Base-by-base conservation (phyloP, 163 green algal genomes). In the Chlamydomonas reinhardtii region DNA sequence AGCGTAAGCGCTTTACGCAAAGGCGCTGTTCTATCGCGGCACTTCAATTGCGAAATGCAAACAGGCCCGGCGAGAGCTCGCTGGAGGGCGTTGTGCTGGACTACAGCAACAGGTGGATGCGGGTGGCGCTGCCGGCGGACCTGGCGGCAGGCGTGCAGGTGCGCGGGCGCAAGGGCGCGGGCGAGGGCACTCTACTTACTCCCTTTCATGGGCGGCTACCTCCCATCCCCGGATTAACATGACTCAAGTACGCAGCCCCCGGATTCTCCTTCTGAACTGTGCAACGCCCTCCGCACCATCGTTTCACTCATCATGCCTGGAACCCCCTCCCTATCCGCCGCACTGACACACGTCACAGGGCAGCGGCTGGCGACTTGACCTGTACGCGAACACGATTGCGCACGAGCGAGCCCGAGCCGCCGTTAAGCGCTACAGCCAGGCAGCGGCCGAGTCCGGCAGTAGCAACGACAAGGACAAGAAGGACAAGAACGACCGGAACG, bases 321-420 rank as follows among this genome's bases (percentile, higher is more conserved):
- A 56, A 19, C 48, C 17, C 48, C 48, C 48, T 20, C 14, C 48
- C 48, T 11, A 54, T n/a, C n/a, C n/a, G n/a, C n/a, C 43, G 43
- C 11, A 16, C 43, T 54, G 43, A 54, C 43, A 54, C 43, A 6
- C 43, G 8, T 16, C 14, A 14, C 87, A 89, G 52, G 88, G 90
- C 25, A 31, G 54, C 35, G 76, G 68, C 54, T 94, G 92, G 90
- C 89, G 92, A 0, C 39, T 94, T 35, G 92, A 94, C 74, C 52
- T 92, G 43, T 94, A 92, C 75, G 92, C 92, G n/a, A 94, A 93
- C 87, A 91, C 89, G 0, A 75, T 91, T 14, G 77, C 90, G 0
- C 87, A 94, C 66, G 90, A 94, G 81, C 74, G 90, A 4, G 87
- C 84, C 1, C 68, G 84, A 11, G 69, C 34, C 32, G 84, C 84